Conservation (phyloP, 2,329 filamentous ascomycete species). For the Chrysoporthe deuterocubensis region DNA sequence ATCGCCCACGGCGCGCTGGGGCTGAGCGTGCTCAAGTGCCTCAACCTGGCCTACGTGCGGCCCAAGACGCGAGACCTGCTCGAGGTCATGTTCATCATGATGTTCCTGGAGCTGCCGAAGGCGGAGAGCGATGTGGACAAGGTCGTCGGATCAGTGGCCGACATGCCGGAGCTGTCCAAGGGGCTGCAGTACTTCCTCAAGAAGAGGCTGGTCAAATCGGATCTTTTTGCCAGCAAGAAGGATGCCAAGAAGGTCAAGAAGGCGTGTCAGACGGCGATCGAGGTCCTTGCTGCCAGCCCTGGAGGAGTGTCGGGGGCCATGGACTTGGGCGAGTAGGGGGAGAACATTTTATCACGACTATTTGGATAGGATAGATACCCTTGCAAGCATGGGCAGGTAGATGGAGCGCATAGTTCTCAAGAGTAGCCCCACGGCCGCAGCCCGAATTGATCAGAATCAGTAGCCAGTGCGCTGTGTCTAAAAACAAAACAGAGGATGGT, state of each 20-base stretch:
- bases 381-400: not conserved
- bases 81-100: conserved; percentile 77
- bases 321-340: conserved; percentile 10
- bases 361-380: not conserved
- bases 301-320: conserved; percentile 29
- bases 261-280: conserved; percentile 49
- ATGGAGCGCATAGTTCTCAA: no score
- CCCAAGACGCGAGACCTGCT: conserved; percentile 77
- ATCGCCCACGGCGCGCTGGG: conserved; percentile 51
- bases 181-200: conserved; percentile 81
- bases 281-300: conserved; percentile 38
- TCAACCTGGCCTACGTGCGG: conserved; percentile 80
- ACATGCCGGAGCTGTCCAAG: conserved; percentile 69
- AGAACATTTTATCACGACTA: not conserved
- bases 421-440: no score
- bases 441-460: no score
- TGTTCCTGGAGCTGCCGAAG: conserved; percentile 63
- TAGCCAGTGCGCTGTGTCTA: no score
- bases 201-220: conserved; percentile 72
- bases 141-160: conserved; percentile 67
- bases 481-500: no score
- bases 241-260: conserved; percentile 53
- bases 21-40: conserved; percentile 62
- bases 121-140: conserved; percentile 55
- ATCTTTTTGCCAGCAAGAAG: conserved; percentile 54